Evolutionary conservation across 164 flowering plant genomes (phyloP), one percentile per base, ranked within the genome.

Genomic region (Liquidambar formosana): DNA sequence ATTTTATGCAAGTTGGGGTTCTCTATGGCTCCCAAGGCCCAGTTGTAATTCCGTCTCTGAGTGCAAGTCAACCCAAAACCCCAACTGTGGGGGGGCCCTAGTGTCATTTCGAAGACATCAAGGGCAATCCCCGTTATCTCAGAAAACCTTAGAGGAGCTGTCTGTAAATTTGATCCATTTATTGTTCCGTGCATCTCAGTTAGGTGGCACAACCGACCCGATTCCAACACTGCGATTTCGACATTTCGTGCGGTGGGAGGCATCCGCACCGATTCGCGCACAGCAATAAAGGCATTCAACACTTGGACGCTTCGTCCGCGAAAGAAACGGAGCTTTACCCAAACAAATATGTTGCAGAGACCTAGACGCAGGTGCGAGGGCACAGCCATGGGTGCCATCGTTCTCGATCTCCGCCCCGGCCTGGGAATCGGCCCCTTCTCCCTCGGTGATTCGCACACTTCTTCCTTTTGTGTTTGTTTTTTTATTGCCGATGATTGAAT

Each of bases 381-480:
- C 73, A 91, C 96, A 21, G 97, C 97, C 65, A 94, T 94, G 99
- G 99, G 99, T 14, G 89, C 94, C 46, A 89, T 91, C 77, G 89
- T 83, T 12, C 87, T 92, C 65, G 97, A 91, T 83, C 95, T 94
- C 59, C 94, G 90, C 1, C 97, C 99, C 1, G 97, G 99, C 33
- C 68, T 74, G 62, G 97, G 97, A 28, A 79, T 92, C 75, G 97
- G 99, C 0, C 96, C 97, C 6, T 94, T 94, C 64, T 77, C 91
- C 23, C 84, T 92, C 52, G 99, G 97, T 94, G 77, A 62, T 59
- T 64, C 11, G 1, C 25, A 22, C 14, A 52, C 21, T 33, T 47
- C 8, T 8, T 15, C 15, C 13, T 5, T 25, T 44, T 45, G 22
- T 9, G 12, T 41, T 14, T 65, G 3, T 44, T 19, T 62, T n/a